Base-by-base conservation (phyloP, 805 yeast species). In the Hanseniaspora meyeri region DNA sequence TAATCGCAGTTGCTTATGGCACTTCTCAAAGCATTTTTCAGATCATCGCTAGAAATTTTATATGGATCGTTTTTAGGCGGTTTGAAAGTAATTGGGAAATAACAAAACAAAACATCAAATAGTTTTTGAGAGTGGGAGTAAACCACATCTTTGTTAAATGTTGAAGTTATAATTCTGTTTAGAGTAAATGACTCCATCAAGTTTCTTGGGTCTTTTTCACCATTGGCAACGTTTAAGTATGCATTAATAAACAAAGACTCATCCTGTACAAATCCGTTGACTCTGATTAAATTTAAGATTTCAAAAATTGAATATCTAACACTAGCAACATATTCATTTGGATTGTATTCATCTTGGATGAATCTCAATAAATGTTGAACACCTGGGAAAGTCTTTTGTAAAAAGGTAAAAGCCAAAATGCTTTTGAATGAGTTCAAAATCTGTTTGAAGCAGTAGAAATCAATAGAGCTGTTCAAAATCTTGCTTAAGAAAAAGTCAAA, bases 161-260 rank as follows among this genome's bases (percentile, higher is more conserved):
- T 62, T 20, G 64, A 58, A 19, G 81, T 73, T 14, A 90, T 77
- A 5, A 54, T 43, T 12, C 67, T 61, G 60, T 82, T 80, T 46
- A 88, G 64, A 4, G 72, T 66, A 62, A 91, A 87, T 1, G 95
- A 85, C 1, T 77, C 59, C 62, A 93, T 66, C 60, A 93, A 72
- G 68, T 95, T 93, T 59, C 85, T 76, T 3, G 99, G 99, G 68
- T 93, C 98, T 63, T 93, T 95, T 65, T 93, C 99, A 40, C 95
- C 95, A 16, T 80, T 74, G 2, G 95, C 86, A 32, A 88, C 65
- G 57, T 81, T 80, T 38, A 87, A 65, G 60, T 85, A 90, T 0
- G 84, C 67, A 40, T 75, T 67, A 37, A 87, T 74, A 53, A 76
- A 80, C 3, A 50, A n/a, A 24, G 29, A 16, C 16, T 51, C 47